Conservation (phyloP, 345 rosid species). For the Cardiospermum halicacabum region DNA sequence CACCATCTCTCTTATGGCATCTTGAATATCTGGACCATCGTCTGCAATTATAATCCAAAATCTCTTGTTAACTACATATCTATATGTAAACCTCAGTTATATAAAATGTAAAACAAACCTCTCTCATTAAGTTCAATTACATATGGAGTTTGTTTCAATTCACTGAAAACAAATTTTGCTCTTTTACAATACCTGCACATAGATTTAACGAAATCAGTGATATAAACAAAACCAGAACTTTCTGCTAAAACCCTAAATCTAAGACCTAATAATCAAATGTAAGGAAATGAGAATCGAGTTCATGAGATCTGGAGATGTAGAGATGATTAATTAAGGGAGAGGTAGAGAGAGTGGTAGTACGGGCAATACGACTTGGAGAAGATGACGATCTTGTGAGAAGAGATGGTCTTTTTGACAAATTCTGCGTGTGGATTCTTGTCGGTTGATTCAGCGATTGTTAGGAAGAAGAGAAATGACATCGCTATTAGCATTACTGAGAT, state of each 20-base stretch:
- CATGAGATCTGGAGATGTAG: too few species aligned
- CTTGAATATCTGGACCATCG: conserved; percentile 68
- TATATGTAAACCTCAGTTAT: not conserved
- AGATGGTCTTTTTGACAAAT: conserved; percentile 70
- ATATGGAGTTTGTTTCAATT: conserved; percentile 59
- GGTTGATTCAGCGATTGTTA: conserved; percentile 23
- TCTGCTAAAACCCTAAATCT: not conserved
- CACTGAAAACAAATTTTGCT: conserved; percentile 80
- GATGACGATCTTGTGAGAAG: conserved; percentile 84
- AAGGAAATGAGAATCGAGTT: too few species aligned
- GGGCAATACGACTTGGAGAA: conserved; percentile 99
- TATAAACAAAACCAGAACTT: not conserved
- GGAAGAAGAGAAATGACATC: conserved; percentile 20
- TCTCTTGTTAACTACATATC: not conserved
- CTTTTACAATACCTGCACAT: conserved; percentile 65
- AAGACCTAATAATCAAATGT: not conserved
- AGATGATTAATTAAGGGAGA: not conserved
- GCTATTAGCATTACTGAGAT: conserved; percentile 12
- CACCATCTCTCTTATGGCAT: conserved; percentile 52
- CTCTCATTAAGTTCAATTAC: conserved; percentile 86
- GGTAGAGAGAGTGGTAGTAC: conserved; percentile 24
- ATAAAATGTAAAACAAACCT: conserved; percentile 40
- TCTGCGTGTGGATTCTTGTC: conserved; percentile 29
- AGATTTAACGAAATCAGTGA: conserved; percentile 8
- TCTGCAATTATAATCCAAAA: conserved; percentile 38